Evolutionary conservation across 192 early-diverging fungal species (phyloP).

Genomic region (Haplosporangium gracile): DNA sequence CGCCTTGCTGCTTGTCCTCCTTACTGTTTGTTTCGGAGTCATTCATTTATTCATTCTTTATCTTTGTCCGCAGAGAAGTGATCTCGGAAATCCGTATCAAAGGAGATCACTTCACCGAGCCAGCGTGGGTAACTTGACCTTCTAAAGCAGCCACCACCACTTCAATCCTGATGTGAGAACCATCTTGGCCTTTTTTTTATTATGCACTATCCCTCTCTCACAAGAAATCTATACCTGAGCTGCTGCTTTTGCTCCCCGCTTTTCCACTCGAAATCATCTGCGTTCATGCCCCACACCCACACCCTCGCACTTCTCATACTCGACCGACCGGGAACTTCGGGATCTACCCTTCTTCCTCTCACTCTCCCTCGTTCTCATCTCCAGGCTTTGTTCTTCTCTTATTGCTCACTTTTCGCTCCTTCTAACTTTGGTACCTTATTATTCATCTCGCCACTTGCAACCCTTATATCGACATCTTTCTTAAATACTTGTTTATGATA

Average conservation of each 20-base stretch:
- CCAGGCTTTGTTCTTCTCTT: background rate
- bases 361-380: background rate
- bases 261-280: constrained; percentile 13
- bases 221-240: background rate
- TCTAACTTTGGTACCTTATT: background rate
- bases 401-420: background rate
- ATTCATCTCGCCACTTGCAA: background rate
- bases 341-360: background rate
- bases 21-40: background rate
- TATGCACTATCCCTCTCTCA: background rate
- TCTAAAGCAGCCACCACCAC: background rate
- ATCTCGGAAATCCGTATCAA: background rate
- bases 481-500: background rate
- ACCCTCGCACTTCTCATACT: background rate
- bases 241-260: constrained; percentile 19
- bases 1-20: background rate
- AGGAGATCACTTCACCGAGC: background rate
- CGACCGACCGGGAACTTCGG: background rate
- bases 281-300: constrained; percentile 21
- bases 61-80: no score
- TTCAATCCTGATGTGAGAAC: background rate
- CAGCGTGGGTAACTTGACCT: background rate
- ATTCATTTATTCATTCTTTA: background rate
- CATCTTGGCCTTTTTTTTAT: background rate
- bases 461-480: background rate